Percentiles rank a stretch among this genome's conserved stretches.
Evolutionary conservation across 306 rosid species (phyloP).

Genomic region (Citrullus amarus): DNA sequence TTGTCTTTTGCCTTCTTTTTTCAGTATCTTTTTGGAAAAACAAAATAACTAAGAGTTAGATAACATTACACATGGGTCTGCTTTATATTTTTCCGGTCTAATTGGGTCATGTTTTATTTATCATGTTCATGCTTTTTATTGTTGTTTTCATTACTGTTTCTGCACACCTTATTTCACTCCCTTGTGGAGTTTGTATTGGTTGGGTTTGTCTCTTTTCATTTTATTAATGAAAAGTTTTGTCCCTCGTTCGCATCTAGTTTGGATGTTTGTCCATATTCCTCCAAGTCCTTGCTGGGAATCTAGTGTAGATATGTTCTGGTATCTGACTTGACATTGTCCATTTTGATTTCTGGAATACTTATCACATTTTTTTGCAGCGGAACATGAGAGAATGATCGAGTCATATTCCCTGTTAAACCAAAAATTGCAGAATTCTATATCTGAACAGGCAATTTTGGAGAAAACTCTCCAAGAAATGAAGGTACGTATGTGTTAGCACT

Average conservation of each 20-base stretch:
- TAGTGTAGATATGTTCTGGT: neutral
- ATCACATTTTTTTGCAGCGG: conserved; percentile 40
- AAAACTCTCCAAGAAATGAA: conserved; percentile 61
- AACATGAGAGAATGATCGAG: conserved; percentile 77
- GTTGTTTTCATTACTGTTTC: too few relatives aligned
- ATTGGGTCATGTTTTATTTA: too few relatives aligned
- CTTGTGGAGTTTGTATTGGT: too few relatives aligned
- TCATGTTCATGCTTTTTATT: too few relatives aligned
- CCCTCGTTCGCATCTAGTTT: neutral
- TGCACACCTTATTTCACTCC: too few relatives aligned
- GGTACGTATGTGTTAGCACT: conserved; percentile 22
- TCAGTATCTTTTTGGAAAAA: neutral
- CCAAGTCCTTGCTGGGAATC: neutral
- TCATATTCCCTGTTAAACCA: conserved; percentile 71
- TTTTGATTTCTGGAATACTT: neutral
- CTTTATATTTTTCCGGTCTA: too few relatives aligned
- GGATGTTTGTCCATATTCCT: neutral
- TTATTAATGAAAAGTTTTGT: too few relatives aligned
- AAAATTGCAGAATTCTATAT: conserved; percentile 50
- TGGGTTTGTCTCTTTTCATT: too few relatives aligned
- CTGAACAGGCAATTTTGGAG: conserved; percentile 52
- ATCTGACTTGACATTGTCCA: neutral
- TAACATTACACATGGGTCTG: neutral
- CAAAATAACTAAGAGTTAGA: too few relatives aligned
- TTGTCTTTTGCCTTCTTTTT: neutral